Conservation (phyloP, 148 eudicot species). For the Rheum nobile region DNA sequence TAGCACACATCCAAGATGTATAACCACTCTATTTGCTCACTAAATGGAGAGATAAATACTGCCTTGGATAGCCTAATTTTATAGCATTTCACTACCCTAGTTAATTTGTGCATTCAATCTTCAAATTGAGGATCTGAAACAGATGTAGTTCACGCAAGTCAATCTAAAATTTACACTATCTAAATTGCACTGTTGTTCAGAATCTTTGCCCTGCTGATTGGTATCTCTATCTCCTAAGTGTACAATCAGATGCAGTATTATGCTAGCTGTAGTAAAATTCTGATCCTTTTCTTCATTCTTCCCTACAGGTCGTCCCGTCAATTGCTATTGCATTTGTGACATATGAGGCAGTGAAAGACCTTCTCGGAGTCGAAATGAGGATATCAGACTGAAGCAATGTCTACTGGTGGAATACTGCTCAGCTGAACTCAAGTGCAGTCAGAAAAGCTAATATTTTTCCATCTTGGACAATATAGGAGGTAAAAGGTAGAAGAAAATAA, state of each 20-base stretch:
- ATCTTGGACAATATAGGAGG: neutral
- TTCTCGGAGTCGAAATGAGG: constrained; percentile 84
- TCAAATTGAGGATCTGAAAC: neutral
- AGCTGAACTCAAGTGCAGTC: neutral
- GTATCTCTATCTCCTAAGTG: neutral
- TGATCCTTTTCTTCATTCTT: neutral
- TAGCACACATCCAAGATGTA: too few species aligned
- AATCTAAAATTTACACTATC: neutral
- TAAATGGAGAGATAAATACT: neutral
- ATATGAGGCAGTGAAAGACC: constrained; percentile 71
- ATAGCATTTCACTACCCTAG: neutral
- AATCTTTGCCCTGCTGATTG: neutral
- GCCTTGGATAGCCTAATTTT: neutral
- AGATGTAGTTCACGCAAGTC: neutral
- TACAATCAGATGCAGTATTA: neutral
- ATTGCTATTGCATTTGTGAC: constrained; percentile 83
- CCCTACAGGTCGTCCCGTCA: constrained; percentile 70
- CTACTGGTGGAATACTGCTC: neutral
- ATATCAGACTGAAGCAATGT: constrained; percentile 51
- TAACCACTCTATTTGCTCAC: neutral
- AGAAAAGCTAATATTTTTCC: neutral
- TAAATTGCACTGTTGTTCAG: neutral
- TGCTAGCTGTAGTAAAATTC: neutral
- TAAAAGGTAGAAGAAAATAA: neutral
- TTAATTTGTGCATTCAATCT: neutral